phyloP scores from a whole-genome alignment of 805 yeast genomes.

The Saccharomycopsis javanensis region DNA sequence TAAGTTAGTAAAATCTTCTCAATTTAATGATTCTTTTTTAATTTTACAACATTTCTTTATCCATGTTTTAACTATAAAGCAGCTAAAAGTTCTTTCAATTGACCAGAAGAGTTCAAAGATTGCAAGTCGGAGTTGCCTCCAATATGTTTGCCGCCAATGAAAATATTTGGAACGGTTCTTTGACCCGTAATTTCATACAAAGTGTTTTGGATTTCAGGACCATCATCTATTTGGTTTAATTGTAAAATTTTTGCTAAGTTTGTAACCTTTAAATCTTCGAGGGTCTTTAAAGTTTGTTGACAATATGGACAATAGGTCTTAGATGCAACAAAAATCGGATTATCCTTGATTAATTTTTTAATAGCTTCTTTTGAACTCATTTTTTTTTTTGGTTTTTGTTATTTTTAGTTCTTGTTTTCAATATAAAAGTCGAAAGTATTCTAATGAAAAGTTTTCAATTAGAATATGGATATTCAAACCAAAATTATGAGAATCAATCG shows the following conservation, averaged over 20 bases:
- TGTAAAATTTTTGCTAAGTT: conserved; percentile 28
- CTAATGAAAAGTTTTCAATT: too few relatives aligned
- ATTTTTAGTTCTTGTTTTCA: too few relatives aligned
- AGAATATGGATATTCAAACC: too few relatives aligned
- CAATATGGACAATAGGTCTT: conserved; percentile 69
- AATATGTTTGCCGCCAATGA: conserved; percentile 82
- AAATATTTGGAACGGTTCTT: conserved; percentile 87
- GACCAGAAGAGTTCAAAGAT: conserved; percentile 50
- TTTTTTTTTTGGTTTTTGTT: neutral
- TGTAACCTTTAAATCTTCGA: conserved; percentile 23
- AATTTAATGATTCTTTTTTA: too few relatives aligned
- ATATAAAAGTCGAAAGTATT: too few relatives aligned
- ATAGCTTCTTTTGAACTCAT: conserved; percentile 33
- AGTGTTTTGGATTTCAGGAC: conserved; percentile 73
- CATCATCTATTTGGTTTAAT: conserved; percentile 49
- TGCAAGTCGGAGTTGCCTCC: conserved; percentile 94
- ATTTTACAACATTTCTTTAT: neutral
- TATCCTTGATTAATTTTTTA: conserved; percentile 50
- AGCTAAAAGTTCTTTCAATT: conserved; percentile 37
- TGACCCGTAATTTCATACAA: conserved; percentile 74
- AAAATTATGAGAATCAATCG: too few relatives aligned
- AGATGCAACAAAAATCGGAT: conserved; percentile 72
- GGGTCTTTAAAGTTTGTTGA: conserved; percentile 34
- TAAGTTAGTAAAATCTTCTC: too few relatives aligned
- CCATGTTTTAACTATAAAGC: neutral